A percentile compares a stretch with the other conserved stretches of the same genome.
Conservation (phyloP, 441 rosid species). For the Gossypium davidsonii region DNA sequence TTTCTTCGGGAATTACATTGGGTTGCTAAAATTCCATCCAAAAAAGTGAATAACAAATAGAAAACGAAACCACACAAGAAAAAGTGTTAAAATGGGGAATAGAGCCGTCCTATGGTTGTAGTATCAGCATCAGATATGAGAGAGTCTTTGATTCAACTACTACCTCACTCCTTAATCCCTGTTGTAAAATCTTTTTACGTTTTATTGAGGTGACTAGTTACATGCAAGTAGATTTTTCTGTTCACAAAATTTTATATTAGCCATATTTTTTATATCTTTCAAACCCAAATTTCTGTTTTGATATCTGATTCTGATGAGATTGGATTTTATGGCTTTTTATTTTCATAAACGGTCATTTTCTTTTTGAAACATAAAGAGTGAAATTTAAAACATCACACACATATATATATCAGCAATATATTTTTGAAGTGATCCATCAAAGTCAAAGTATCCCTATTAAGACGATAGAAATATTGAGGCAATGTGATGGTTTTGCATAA, state of each 20-base stretch:
- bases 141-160: background rate
- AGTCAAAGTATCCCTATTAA: constrained; percentile 20
- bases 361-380: background rate
- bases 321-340: background rate
- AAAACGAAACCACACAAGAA: background rate
- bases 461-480: constrained; percentile 15
- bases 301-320: background rate
- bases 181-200: background rate
- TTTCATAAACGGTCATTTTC: background rate
- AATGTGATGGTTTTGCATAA: constrained; percentile 9
- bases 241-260: background rate
- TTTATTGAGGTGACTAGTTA: background rate
- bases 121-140: constrained; percentile 33
- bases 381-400: background rate
- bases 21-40: constrained; percentile 53
- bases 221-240: background rate
- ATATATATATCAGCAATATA: too few species aligned
- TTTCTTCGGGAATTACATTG: constrained; percentile 25
- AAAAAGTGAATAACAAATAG: background rate
- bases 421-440: constrained; percentile 12
- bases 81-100: constrained; percentile 25
- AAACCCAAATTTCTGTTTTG: background rate
- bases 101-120: constrained; percentile 30
- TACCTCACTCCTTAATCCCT: background rate
- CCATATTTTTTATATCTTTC: background rate